Percentiles rank a stretch among this genome's conserved stretches.
phyloP scores from a whole-genome alignment of 768 basidiomycete genomes.

The Mycena olivaceomarginata region DNA sequence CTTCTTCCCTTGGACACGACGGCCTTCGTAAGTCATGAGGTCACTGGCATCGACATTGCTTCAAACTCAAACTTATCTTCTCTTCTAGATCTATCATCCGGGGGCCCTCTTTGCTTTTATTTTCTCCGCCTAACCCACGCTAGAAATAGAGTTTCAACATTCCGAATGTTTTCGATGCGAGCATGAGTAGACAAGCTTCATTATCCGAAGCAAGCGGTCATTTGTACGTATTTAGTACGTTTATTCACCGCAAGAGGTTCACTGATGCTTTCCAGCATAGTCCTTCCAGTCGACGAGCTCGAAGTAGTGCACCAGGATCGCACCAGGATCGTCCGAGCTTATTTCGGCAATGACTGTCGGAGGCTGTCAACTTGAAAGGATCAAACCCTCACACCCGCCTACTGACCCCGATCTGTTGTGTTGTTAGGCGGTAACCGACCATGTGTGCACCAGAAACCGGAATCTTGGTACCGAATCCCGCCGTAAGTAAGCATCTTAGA shows the following conservation, averaged over 20 bases:
- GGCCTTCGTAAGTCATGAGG: slow-evolving; percentile 3
- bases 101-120: not conserved
- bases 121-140: not conserved
- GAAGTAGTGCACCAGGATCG: no score
- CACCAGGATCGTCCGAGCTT: no score
- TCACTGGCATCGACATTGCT: slow-evolving; percentile 8
- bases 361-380: not conserved
- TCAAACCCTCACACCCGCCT: not conserved
- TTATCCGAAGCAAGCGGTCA: no score
- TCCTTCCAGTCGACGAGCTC: no score
- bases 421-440: slow-evolving; percentile 31
- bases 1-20: not conserved
- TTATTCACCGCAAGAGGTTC: no score
- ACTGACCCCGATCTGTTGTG: slow-evolving; percentile 18
- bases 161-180: not conserved
- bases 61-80: slow-evolving; percentile 19
- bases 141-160: slow-evolving; percentile 1
- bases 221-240: no score
- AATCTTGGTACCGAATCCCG: slow-evolving; percentile 30
- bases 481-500: not conserved
- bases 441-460: slow-evolving; percentile 36
- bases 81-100: not conserved
- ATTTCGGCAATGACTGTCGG: no score
- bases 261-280: no score
- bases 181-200: not conserved